Evolutionary conservation across 495 filamentous ascomycete genomes (phyloP), one percentile per base, ranked within the genome.

Genomic region (Talaromyces thailandensis): DNA sequence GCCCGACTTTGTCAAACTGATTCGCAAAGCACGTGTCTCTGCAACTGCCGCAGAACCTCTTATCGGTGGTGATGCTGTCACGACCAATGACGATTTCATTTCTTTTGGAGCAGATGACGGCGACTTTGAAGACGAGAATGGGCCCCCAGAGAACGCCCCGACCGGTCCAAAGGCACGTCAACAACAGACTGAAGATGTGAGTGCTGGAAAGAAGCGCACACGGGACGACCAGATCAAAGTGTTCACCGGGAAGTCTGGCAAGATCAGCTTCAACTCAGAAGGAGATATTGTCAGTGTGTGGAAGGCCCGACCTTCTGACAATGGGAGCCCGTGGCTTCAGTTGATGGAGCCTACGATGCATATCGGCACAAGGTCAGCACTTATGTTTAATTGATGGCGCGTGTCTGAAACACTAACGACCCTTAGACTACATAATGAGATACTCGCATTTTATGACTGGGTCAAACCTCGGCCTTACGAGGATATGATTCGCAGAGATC

Each of bases 371-470:
- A 71, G 71, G 75, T 77, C 24, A 64, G 73, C 65, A 25, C 24
- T 24, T 31, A 25, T 32, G 55, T 7, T 23, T 28, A 56, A 29
- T 6, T 23, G 4, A 53, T 21, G 6, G 9, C 40, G 12, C 31
- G 31, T 14, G 9, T 14, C 25, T 16, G 1, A 14, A 59, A 51
- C 7, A 37, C 60, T 66, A 52, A 63, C 35, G 8, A 29, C 1
- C 31, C 56, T 50, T 16, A 78, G 88, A 71, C 76, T 98, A 8
- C 91, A 97, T 70, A 88, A 90, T 64, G 94, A 83, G 68, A 88
- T 98, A 45, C 74, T 88, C n/a, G 89, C 93, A 60, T 96, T 96
- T 70, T 94, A 90, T 67, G 79, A 90, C 9, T 96, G 84, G 70
- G 86, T 94, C 61, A 84, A 83, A 61, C 94, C 93, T 0, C 77